Base-by-base conservation (phyloP, 2,329 filamentous ascomycete genomes). In the Penicillium sp. region DNA sequence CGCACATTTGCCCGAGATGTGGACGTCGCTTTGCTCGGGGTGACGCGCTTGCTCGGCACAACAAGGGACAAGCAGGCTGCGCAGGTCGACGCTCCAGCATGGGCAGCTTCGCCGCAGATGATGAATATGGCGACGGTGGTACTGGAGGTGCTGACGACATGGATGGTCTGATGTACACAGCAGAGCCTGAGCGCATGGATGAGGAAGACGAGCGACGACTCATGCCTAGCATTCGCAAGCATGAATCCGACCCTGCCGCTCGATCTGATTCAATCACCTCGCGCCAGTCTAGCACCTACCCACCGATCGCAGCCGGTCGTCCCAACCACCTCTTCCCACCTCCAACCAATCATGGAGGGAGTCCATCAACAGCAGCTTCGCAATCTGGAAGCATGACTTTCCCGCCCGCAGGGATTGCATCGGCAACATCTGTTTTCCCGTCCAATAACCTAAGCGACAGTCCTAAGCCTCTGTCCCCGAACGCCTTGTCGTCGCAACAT, bases 11-110 rank as follows among this genome's bases (percentile, higher is more conserved):
- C 67, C 89, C 90, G 39, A 97, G 95, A 71, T 99, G 94, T 71
- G 91, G 95, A 61, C 86, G 94, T 57, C 90, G 92, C 63, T 99
- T 99, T 75, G 94, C 94, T 42, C 88, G 94, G 61, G 94, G 94
- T 11, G 94, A 99, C 79, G 94, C 94, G 24, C 77, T 99, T 50
- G 94, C 94, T 42, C 86, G 94, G 56, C 94, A 99, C 71, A 96
- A 90, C 70, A 97, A 97, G 75, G 94, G 94, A 32, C 89, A 92
- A 50, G 94, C 94, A 50, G 94, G 94, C 45, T 99, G 94, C 75
- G 94, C 95, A 11, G 94, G 94, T 53, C 86, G 94, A 53, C 83
- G 94, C 60, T 87, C 91, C 38, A 97, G 92, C 66, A 87, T 92
- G 82, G 88, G 88, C 41, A 88, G 88, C 69, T 95, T 92, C 71